phyloP scores from a whole-genome alignment of 768 basidiomycete species.

The Auricularia auricula-judae region DNA sequence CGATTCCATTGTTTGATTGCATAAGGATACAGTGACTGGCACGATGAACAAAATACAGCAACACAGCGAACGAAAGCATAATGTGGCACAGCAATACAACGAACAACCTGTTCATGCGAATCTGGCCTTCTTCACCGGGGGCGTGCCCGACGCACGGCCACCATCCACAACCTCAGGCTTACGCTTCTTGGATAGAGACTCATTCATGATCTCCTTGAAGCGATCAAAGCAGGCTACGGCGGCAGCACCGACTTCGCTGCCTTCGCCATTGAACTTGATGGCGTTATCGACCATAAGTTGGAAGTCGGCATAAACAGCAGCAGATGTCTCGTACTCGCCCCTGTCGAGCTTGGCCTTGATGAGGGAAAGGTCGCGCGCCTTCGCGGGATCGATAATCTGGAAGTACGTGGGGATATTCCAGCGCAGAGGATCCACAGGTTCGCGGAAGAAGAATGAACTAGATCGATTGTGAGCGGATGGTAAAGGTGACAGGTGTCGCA shows the following conservation, averaged over 20 bases:
- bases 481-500: slow-evolving; percentile 5
- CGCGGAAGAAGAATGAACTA: slow-evolving; percentile 45
- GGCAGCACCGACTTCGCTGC: slow-evolving; percentile 66
- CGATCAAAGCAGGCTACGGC: slow-evolving; percentile 40
- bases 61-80: background rate
- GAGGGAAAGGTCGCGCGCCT: slow-evolving; percentile 76
- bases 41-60: background rate
- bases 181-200: slow-evolving; percentile 56
- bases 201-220: slow-evolving; percentile 40
- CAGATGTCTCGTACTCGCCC: slow-evolving; percentile 71
- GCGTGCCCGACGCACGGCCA: slow-evolving; percentile 40
- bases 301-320: slow-evolving; percentile 75
- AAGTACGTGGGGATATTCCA: slow-evolving; percentile 82
- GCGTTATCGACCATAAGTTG: slow-evolving; percentile 85
- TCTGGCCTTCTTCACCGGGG: slow-evolving; percentile 59
- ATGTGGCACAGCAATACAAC: background rate
- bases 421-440: slow-evolving; percentile 79
- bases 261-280: slow-evolving; percentile 73
- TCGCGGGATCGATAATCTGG: slow-evolving; percentile 71
- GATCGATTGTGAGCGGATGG: background rate
- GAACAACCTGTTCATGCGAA: slow-evolving; percentile 29
- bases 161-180: slow-evolving; percentile 38
- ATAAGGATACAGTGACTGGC: background rate
- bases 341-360: slow-evolving; percentile 72
- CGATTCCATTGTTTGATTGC: background rate